A percentile compares a stretch with the other conserved stretches of the same genome.
These are phyloP conservation scores for Rhytidiadelphus loreus DNA, from an alignment of 225 moss, liverwort and hornwort genomes.

Conservation along the genomic window DNA sequence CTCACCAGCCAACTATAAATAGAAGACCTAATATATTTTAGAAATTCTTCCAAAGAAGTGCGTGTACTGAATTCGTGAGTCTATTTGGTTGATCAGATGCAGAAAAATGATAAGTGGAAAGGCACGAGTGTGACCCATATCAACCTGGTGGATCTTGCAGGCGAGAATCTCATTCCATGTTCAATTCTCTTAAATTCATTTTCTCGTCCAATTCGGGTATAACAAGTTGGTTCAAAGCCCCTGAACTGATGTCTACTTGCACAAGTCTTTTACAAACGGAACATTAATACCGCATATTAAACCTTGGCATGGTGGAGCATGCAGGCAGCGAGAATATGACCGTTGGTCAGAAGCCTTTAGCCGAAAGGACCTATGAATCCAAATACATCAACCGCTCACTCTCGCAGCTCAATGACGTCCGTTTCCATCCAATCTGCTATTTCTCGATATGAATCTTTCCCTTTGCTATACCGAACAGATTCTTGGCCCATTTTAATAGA, in stretches of 20 bases:
- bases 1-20: not conserved
- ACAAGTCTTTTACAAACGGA: not conserved
- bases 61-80: not conserved
- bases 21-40: not conserved
- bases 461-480: not conserved
- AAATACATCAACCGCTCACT: slow-evolving; percentile 69
- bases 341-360: slow-evolving; percentile 26
- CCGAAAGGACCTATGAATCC: slow-evolving; percentile 64
- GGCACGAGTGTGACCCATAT: slow-evolving; percentile 37
- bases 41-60: not conserved
- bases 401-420: slow-evolving; percentile 69
- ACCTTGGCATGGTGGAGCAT: not conserved
- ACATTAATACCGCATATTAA: not conserved
- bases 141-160: slow-evolving; percentile 82
- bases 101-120: slow-evolving; percentile 4
- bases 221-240: not conserved
- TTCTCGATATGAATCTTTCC: not conserved
- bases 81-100: slow-evolving; percentile 17
- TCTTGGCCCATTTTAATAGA: not conserved
- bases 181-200: not conserved
- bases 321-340: slow-evolving; percentile 68
- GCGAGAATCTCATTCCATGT: not conserved
- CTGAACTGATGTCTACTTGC: not conserved
- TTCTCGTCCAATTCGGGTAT: not conserved
- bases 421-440: not conserved